Percentiles rank a stretch among this genome's conserved stretches.
Conservation (phyloP, 768 basidiomycete species). For the Dentipellis fragilis region DNA sequence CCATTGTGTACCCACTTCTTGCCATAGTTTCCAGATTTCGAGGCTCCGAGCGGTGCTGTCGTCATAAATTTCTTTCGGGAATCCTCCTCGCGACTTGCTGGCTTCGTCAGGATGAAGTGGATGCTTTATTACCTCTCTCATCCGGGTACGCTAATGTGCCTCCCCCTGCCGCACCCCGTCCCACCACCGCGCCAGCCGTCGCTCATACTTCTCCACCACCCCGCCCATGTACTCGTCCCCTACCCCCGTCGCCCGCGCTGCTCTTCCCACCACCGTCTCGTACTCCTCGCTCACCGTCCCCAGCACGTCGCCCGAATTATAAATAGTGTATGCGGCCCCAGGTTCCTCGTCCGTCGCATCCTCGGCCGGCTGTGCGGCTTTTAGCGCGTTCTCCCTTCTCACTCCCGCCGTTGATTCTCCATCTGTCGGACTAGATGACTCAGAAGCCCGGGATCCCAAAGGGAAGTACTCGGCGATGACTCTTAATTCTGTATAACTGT, state of each 20-base stretch:
- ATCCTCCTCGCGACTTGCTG: neutral
- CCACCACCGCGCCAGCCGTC: constrained; percentile 47
- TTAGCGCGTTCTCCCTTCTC: constrained; percentile 1
- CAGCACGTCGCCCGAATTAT: constrained; percentile 53
- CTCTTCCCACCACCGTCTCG: constrained; percentile 39
- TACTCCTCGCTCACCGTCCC: constrained; percentile 48
- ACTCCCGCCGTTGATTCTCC: neutral
- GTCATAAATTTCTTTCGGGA: neutral
- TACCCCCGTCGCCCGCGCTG: constrained; percentile 47
- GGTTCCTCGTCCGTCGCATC: constrained; percentile 25
- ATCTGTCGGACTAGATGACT: neutral
- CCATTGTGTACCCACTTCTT: too few species aligned
- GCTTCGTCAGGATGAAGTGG: constrained; percentile 2
- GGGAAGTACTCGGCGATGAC: constrained; percentile 25
- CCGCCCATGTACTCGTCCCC: constrained; percentile 37
- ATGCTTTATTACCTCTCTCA: too few species aligned
- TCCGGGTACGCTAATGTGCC: neutral
- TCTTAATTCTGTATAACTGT: constrained; percentile 12
- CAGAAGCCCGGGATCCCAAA: neutral
- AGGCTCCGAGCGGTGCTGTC: neutral
- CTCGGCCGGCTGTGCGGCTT: constrained; percentile 5
- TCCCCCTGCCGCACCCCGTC: constrained; percentile 14
- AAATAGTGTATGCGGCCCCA: constrained; percentile 55
- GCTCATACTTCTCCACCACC: constrained; percentile 59
- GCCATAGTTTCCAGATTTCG: too few species aligned